phyloP scores from a whole-genome alignment of 192 early-diverging fungal genomes.

The Rhizoclosmatium globosum region DNA sequence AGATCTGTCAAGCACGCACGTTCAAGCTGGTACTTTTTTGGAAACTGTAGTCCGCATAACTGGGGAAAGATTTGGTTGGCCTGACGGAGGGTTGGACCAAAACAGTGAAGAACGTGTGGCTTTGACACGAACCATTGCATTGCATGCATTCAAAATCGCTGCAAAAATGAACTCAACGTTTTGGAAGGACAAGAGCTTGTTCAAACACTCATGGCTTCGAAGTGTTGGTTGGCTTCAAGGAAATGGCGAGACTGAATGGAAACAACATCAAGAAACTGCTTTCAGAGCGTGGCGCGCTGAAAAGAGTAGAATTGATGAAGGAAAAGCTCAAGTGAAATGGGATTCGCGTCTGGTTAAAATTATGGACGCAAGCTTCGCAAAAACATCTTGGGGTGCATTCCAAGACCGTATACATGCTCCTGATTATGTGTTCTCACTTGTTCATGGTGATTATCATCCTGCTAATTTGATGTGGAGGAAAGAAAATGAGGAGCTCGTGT shows the following conservation, averaged over 20 bases:
- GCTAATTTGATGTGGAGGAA: slow-evolving; percentile 22
- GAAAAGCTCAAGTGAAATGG: background rate
- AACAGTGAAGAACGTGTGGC: background rate
- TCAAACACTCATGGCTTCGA: slow-evolving; percentile 10
- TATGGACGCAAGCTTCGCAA: slow-evolving; percentile 18
- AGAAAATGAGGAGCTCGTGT: background rate
- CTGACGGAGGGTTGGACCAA: background rate
- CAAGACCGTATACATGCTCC: background rate
- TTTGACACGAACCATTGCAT: background rate
- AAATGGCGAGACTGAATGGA: slow-evolving; percentile 1
- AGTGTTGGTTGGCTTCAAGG: background rate
- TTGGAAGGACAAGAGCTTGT: background rate
- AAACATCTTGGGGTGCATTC: slow-evolving; percentile 3
- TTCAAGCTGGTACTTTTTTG: slow-evolving; percentile 25
- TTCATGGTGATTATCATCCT: slow-evolving; percentile 29
- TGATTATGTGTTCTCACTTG: slow-evolving; percentile 14
- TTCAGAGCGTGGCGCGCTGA: background rate
- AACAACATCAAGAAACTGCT: background rate
- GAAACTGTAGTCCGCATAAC: slow-evolving; percentile 12
- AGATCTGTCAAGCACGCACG: background rate
- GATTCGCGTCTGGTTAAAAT: background rate
- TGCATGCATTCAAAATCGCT: slow-evolving; percentile 7
- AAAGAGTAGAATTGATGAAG: background rate
- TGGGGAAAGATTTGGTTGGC: slow-evolving; percentile 10
- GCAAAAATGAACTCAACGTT: background rate